These are phyloP conservation scores for Globisporangium viniferum DNA, from an alignment of 352 stramenopile species.

Conservation along the genomic window DNA sequence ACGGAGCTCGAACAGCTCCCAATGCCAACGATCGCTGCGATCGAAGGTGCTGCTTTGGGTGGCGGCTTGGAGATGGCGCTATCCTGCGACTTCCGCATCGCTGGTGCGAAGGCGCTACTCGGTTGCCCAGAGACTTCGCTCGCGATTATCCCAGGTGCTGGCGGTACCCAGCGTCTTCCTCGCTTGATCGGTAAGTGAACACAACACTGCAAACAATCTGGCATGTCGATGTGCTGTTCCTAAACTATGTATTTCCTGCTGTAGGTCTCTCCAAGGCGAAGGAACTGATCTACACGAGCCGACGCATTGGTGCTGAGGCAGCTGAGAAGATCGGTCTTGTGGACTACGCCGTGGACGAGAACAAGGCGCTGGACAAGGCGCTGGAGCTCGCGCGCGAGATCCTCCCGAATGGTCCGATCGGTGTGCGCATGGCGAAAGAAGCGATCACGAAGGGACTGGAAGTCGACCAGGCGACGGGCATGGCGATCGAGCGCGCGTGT, in stretches of 20 bases:
- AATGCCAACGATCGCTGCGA: conserved; percentile 91
- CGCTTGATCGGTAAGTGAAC: conserved; percentile 75
- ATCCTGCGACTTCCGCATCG: conserved; percentile 91
- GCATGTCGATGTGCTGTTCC: background rate
- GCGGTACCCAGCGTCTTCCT: conserved; percentile 91
- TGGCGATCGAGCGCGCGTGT: conserved; percentile 90
- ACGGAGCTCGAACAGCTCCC: conserved; percentile 83
- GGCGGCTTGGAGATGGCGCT: conserved; percentile 91
- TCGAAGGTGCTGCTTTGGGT: conserved; percentile 90
- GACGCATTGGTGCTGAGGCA: conserved; percentile 67
- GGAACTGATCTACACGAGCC: conserved; percentile 93
- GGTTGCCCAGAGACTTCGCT: conserved; percentile 91
- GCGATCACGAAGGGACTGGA: conserved; percentile 62
- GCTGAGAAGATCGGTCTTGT: conserved; percentile 88
- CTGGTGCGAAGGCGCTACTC: conserved; percentile 80
- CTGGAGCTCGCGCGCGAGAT: conserved; percentile 88
- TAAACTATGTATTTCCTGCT: background rate
- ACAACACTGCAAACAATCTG: background rate
- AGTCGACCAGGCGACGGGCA: conserved; percentile 77
- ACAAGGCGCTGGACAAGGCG: conserved; percentile 64
- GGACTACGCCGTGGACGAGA: conserved; percentile 80
- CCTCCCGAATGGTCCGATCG: conserved; percentile 88
- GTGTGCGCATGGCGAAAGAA: conserved; percentile 67
- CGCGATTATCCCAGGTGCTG: conserved; percentile 91
- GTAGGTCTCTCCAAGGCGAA: conserved; percentile 88